A percentile compares a stretch with the other conserved stretches of the same genome.
Evolutionary conservation across 352 stramenopile species (phyloP).

Genomic region (Pythium dissotocum): DNA sequence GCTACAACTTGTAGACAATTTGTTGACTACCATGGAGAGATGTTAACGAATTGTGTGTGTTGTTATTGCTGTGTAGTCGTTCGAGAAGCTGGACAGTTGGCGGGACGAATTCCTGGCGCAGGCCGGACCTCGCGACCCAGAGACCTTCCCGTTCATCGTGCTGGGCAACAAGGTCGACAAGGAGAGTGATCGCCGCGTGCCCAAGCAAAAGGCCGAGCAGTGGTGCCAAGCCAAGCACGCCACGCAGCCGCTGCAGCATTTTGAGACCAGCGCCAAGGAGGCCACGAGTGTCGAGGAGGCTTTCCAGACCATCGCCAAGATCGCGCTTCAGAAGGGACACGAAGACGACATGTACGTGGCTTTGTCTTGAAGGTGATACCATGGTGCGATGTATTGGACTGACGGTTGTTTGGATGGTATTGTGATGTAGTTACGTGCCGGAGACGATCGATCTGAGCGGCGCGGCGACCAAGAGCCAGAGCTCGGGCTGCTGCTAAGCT

Average conservation of each 20-base stretch:
- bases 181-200: slow-evolving; percentile 85
- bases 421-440: slow-evolving; percentile 60
- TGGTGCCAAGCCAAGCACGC: slow-evolving; percentile 92
- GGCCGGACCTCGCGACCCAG: slow-evolving; percentile 85
- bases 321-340: slow-evolving; percentile 85
- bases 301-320: slow-evolving; percentile 93
- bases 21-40: no score
- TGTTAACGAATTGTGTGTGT: no score
- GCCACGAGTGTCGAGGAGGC: slow-evolving; percentile 96
- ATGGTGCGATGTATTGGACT: not conserved
- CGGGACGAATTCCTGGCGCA: slow-evolving; percentile 96
- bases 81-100: slow-evolving; percentile 98
- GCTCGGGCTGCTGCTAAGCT: slow-evolving; percentile 71
- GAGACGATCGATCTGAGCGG: slow-evolving; percentile 87
- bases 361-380: not conserved
- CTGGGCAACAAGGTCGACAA: slow-evolving; percentile 99
- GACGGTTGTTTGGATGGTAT: not conserved
- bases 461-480: slow-evolving; percentile 65
- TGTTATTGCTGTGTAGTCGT: slow-evolving; percentile 59
- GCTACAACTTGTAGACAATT: no score
- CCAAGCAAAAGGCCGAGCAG: slow-evolving; percentile 88
- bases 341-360: slow-evolving; percentile 82
- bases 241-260: slow-evolving; percentile 93
- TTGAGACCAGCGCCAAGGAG: slow-evolving; percentile 98
- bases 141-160: slow-evolving; percentile 97